Base-by-base conservation (phyloP, 2,329 filamentous ascomycete species). In the Apiospora phragmitis region DNA sequence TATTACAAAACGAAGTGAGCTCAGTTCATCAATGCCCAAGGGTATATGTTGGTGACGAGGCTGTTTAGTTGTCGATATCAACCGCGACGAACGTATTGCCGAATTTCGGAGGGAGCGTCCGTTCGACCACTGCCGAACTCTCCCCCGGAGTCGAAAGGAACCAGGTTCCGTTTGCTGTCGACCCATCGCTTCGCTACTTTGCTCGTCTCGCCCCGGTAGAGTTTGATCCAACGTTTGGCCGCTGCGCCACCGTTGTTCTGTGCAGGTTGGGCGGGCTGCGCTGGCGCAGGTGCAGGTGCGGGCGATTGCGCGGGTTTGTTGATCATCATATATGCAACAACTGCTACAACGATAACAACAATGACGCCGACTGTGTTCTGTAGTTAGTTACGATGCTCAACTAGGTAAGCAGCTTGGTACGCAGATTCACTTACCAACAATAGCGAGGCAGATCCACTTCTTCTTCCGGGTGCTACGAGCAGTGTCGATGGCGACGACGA, bases 361-460 rank as follows among this genome's bases (percentile, higher is more conserved):
- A 90, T 81, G 68, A 90, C 88, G 67, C 81, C 79, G 62, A 89
- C 86, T 88, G 70, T n/a, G n/a, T 51, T 62, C 18, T 45, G 29
- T 41, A 3, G n/a, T 29, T 68, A 69, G 74, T 74, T 74, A 84
- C 78, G 26, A 69, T 0, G 21, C 4, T 21, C 29, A 14, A 41
- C 7, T 24, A 18, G n/a, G 12, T 49, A 6, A 18, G 32, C 16
- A 7, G 29, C 9, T 65, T 66, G 42, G 24, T 21, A 41, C 51
- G 24, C 65, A 41, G 6, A 8, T 42, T 67, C 49, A 82, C 88
- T 76, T 85, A 90, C 88, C 84, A 76, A 87, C 84, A 78, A 98
- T 94, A 77, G 92, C 91, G 75, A 97, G 84, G 86, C 94, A 97
- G 80, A 93, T 95, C 95, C 94, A 98, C 92, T 98, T 98, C 94